phyloP scores from a whole-genome alignment of 164 flowering plant genomes.

The Magnolia changhungtana region DNA sequence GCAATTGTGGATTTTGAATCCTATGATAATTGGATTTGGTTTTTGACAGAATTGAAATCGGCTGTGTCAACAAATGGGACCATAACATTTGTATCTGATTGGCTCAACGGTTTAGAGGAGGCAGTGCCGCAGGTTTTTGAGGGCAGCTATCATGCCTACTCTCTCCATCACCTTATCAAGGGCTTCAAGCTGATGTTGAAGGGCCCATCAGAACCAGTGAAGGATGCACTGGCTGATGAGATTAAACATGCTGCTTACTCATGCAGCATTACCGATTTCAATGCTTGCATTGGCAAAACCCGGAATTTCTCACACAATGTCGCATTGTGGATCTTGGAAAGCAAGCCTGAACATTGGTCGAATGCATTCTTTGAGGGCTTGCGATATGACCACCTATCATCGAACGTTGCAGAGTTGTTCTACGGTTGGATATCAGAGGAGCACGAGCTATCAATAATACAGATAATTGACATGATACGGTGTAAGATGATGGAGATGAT shows the following conservation, averaged over 20 bases:
- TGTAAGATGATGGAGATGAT: conserved; percentile 16
- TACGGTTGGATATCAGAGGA: conserved; percentile 7
- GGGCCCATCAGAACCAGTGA: conserved; percentile 64
- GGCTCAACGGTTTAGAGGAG: conserved; percentile 43
- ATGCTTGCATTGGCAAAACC: conserved; percentile 46
- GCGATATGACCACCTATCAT: conserved; percentile 67
- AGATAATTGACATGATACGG: conserved; percentile 5
- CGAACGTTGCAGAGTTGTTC: conserved; percentile 67
- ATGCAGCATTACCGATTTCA: conserved; percentile 44
- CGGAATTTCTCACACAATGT: conserved; percentile 65
- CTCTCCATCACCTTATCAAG: conserved; percentile 41
- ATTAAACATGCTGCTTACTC: conserved; percentile 68
- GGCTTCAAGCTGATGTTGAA: conserved; percentile 47
- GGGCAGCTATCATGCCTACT: conserved; percentile 48
- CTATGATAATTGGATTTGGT: conserved; percentile 62
- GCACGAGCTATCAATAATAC: conserved; percentile 3
- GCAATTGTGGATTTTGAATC: conserved; percentile 53
- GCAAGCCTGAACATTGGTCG: conserved; percentile 74
- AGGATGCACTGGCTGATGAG: conserved; percentile 58
- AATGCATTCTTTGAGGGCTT: conserved; percentile 68
- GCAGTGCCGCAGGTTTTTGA: conserved; percentile 44
- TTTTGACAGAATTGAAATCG: conserved; percentile 45
- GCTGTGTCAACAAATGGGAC: conserved; percentile 35
- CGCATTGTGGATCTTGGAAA: conserved; percentile 60
- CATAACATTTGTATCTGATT: conserved; percentile 57